phyloP scores from a whole-genome alignment of 805 yeast species.

The Ogataea allantospora region DNA sequence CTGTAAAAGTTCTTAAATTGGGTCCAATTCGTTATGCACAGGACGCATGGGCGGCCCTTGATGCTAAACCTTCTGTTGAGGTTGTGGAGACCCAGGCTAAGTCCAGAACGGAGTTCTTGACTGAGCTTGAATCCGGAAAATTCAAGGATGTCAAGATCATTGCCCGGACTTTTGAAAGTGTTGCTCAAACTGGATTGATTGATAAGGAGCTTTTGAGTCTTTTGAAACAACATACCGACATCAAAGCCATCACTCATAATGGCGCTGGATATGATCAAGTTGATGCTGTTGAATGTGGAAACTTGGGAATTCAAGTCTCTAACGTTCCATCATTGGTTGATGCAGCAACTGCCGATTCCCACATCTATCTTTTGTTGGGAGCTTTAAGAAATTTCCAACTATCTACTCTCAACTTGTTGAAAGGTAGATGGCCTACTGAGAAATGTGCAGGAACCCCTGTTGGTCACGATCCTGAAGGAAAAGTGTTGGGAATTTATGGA shows the following conservation, averaged over 20 bases:
- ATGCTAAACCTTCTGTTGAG: slow-evolving; percentile 35
- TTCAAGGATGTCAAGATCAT: slow-evolving; percentile 38
- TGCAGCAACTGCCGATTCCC: slow-evolving; percentile 57
- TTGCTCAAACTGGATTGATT: slow-evolving; percentile 39
- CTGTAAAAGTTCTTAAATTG: slow-evolving; percentile 59
- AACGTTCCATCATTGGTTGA: slow-evolving; percentile 55
- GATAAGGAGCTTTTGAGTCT: slow-evolving; percentile 42
- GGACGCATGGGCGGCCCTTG: slow-evolving; percentile 55
- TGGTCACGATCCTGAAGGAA: slow-evolving; percentile 76
- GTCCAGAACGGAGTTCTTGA: slow-evolving; percentile 40
- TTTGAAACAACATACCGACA: slow-evolving; percentile 33
- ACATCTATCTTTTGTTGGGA: slow-evolving; percentile 48
- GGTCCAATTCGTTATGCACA: slow-evolving; percentile 62
- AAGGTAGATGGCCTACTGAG: slow-evolving; percentile 59
- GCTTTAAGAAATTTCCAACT: slow-evolving; percentile 58
- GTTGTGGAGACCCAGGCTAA: slow-evolving; percentile 45
- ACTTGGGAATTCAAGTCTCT: slow-evolving; percentile 44
- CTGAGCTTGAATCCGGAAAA: slow-evolving; percentile 36
- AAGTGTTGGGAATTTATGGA: slow-evolving; percentile 77
- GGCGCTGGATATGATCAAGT: slow-evolving; percentile 62
- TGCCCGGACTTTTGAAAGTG: slow-evolving; percentile 42
- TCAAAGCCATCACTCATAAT: slow-evolving; percentile 45
- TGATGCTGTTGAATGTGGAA: slow-evolving; percentile 42
- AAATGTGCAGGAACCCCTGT: slow-evolving; percentile 54
- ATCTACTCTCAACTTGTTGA: slow-evolving; percentile 52